phyloP scores from a whole-genome alignment of 257 asterid genomes.

The Solanum peruvianum region DNA sequence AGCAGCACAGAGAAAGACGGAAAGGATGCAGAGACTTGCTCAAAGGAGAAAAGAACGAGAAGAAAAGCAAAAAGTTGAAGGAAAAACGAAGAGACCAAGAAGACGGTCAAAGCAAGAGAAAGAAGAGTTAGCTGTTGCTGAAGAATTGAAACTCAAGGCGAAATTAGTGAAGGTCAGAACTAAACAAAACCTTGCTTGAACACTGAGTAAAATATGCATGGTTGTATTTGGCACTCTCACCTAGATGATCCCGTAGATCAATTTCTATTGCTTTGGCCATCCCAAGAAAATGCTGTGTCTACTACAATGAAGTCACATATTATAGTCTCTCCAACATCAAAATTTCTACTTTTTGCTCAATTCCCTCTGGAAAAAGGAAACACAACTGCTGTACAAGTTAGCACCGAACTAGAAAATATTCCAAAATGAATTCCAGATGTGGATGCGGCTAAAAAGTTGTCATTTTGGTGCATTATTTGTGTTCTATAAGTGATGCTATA shows the following conservation, averaged over 20 bases:
- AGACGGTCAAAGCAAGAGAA: constrained; percentile 54
- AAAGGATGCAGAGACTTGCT: constrained; percentile 33
- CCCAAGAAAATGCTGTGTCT: not conserved
- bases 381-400: not conserved
- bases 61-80: constrained; percentile 28
- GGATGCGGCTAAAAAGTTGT: not conserved
- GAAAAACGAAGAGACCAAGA: constrained; percentile 19
- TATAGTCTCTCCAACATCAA: not conserved
- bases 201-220: not conserved
- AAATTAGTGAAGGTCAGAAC: constrained; percentile 59
- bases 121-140: constrained; percentile 40
- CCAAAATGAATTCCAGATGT: not conserved
- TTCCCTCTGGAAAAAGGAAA: not conserved
- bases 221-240: not conserved
- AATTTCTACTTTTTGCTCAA: not conserved
- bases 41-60: constrained; percentile 45
- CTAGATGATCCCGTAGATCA: not conserved
- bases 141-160: constrained; percentile 64
- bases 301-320: not conserved
- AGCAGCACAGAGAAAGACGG: constrained; percentile 43
- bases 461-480: not conserved
- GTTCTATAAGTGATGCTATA: not conserved
- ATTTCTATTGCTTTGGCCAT: not conserved
- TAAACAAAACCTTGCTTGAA: not conserved
- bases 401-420: not conserved